Evolutionary conservation across 148 eudicot species (phyloP), one percentile per base, ranked within the genome.

Genomic region (Amaranthus cruentus): DNA sequence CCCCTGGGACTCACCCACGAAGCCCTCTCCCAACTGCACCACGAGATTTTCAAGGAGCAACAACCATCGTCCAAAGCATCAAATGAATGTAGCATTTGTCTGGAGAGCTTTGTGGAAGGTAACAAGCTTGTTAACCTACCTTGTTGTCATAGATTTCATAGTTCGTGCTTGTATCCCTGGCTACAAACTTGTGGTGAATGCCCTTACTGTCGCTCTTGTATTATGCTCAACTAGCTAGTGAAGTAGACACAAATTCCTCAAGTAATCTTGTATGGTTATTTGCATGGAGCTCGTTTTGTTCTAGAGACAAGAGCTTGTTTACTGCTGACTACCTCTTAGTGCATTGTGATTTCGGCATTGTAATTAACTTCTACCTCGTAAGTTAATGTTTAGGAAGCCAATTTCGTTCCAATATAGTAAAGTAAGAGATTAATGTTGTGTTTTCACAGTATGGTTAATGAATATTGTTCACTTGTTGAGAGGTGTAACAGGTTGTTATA

Each of bases 121-220:
- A 88, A 88, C 55, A 79, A 84, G 76, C 89, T 94, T 47, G 54
- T 81, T 60, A 69, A 85, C 53, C 78, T 94, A 62, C 81, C 80
- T 14, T 94, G 97, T 66, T 79, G 75, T 4, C 98, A 94, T 77
- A 88, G 84, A 73, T 91, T 85, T 67, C 98, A 94, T 71, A 73
- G 79, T 14, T 57, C 62, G 52, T 94, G 98, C 85, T 83, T 89
- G 88, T 81, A 76, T 71, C 98, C 93, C 2, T 94, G 97, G 98
- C 74, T 91, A 18, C 80, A 84, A 75, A 80, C 76, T 66, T 94
- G 96, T 69, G 92, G 92, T 15, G 90, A 84, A 75, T 94, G 98
- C 83, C 96, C 98, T 0, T 82, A 85, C 56, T 91, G 96, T 74
- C 86, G 97, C 65, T 73, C 84, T 69, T 82, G 59, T 73, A 77